Base-by-base conservation (phyloP, 106 monocot genomes). In the Apostasia shenzhenica region DNA sequence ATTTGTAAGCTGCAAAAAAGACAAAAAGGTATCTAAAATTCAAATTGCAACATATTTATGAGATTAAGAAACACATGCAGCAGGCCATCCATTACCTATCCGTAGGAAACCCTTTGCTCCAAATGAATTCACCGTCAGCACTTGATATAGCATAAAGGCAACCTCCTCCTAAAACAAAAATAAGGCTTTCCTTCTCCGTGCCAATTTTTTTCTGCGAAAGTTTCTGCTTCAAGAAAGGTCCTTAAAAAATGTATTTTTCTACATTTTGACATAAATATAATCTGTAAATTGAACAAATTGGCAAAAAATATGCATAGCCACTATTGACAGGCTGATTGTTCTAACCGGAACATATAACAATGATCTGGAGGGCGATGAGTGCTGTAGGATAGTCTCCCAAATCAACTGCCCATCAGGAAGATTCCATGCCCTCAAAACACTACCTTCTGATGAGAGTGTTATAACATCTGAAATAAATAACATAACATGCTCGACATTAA, bases 401-500 rank as follows among this genome's bases (percentile, higher is more conserved):
- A 88, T 82, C 85, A 99, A 83, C 81, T 88, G 90, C n/a, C 99
- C 99, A 82, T 99, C 99, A 59, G 99, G 99, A 82, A 99, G 93
- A 72, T 93, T 99, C 99, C 99, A 99, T 71, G 99, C 93, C 70
- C 99, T 90, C 69, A 99, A 70, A 59, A 88, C 51, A 70, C 80
- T 84, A 41, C 99, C 93, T 78, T 76, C 79, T 55, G 93, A 93
- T 51, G 99, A 99, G 48, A 93, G 93, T 61, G 93, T 81, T 14
- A 99, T 14, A 78, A 93, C 83, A 93, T 88, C 99, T 99, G 79
- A 65, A 83, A 73, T 41, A 72, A 76, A 55, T 37, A 63, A 64
- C n/a, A 40, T 5, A 66, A 26, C 26, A 26, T 26, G 26, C 26
- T 26, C 26, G 26, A 26, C 26, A 26, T 26, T 26, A 26, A 26